Base-by-base conservation (phyloP, 2,329 filamentous ascomycete genomes). In the Blastomyces gilchristii region DNA sequence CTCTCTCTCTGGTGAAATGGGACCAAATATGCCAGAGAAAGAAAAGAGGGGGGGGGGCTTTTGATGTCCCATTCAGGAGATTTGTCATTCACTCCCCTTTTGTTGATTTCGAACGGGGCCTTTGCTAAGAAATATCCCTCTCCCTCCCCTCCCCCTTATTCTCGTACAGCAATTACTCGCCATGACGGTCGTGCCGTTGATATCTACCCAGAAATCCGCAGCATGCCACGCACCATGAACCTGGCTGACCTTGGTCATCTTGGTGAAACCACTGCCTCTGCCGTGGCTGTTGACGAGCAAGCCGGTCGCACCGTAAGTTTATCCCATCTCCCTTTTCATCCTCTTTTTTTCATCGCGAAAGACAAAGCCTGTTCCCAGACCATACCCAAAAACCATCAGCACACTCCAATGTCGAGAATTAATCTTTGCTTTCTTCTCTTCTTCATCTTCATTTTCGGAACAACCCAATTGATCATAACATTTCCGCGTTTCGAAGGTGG, bases 71-170 rank as follows among this genome's bases (percentile, higher is more conserved):
- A 31, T 31, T 31, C 2, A 31, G 4, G 28, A 31, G 28, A 31
- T 31, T 37, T 37, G 4, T 28, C 14, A n/a, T 4, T 54, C 52
- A 14, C 14, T 28, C 31, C 8, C 16, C 8, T 16, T 37, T 31
- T 12, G 22, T 43, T 12, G 47, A 50, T 22, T 47, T 22, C 6
- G 25, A 28, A 11, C 16, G 11, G 54, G 34, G 8, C n/a, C n/a
- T 12, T 28, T 58, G 56, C 56, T 58, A 31, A 58, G 56, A 58
- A 45, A 52, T 52, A 31, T 16, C 49, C 14, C 16, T 58, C 37
- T 16, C 34, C 47, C 49, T 14, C 5, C 1, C 22, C 11, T 50
- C 12, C 49, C 22, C 12, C 12, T 25, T 28, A 37, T 37, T 9
- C 6, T 11, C 34, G 1, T 52, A 12, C 49, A 52, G 49, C 49